phyloP scores from a whole-genome alignment of 257 asterid species.

The Gynochthodes officinalis region DNA sequence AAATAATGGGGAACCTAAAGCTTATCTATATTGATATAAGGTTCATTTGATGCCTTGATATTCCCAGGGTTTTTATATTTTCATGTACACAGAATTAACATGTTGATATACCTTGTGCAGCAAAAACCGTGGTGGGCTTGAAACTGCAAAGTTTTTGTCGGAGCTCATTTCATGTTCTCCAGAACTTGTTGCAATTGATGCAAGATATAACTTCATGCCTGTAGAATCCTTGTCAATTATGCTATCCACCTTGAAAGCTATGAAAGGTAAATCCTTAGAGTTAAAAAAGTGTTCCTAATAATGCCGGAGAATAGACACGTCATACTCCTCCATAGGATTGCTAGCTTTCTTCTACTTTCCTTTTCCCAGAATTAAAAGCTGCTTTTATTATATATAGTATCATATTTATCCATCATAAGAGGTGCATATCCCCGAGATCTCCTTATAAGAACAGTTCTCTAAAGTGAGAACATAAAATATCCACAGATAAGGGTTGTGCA shows the following conservation, averaged over 20 bases:
- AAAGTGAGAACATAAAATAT: background rate
- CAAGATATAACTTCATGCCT: conserved; percentile 75
- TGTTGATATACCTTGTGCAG: conserved; percentile 38
- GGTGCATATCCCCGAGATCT: background rate
- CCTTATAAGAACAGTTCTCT: background rate
- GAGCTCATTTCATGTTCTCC: conserved; percentile 53
- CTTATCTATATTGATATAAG: conserved; percentile 69
- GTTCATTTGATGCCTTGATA: conserved; percentile 27
- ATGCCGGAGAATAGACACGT: background rate
- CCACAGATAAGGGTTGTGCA: background rate
- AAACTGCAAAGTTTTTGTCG: conserved; percentile 68
- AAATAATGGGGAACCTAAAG: conserved; percentile 41
- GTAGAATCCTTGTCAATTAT: conserved; percentile 57
- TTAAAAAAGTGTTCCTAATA: background rate
- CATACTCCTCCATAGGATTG: background rate
- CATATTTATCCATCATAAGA: background rate
- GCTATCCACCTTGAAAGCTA: conserved; percentile 43
- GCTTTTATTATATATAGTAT: background rate
- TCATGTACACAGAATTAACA: conserved; percentile 16
- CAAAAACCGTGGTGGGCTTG: conserved; percentile 74
- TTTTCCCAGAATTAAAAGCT: background rate
- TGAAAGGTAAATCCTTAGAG: conserved; percentile 47
- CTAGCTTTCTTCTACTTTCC: background rate
- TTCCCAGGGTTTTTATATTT: conserved; percentile 4
- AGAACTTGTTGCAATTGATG: conserved; percentile 52